Percentiles rank a stretch among this genome's conserved stretches.
Evolutionary conservation across 2,329 filamentous ascomycete genomes (phyloP).

Genomic region (Xylariaceae sp.): DNA sequence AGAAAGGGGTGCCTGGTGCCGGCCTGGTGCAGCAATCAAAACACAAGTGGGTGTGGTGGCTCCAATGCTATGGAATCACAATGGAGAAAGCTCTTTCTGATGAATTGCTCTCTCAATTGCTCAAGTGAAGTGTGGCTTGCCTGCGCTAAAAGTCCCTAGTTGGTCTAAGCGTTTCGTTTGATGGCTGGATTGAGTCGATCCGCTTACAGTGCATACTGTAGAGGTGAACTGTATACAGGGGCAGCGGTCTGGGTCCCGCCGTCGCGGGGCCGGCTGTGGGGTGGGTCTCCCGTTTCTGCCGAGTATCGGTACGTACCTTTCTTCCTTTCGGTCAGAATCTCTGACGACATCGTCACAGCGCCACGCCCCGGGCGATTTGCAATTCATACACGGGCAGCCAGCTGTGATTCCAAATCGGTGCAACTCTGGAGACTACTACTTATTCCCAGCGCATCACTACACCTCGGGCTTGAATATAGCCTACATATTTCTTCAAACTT

Average conservation of each 20-base stretch:
- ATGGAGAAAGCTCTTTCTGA: too few species aligned
- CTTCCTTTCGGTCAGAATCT: slow-evolving; percentile 2
- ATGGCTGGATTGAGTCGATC: slow-evolving; percentile 10
- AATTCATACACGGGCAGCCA: slow-evolving; percentile 1
- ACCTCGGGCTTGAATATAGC: too few species aligned
- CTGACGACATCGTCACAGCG: slow-evolving; percentile 2
- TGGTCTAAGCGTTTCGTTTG: slow-evolving; percentile 1
- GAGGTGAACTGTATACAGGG: not conserved
- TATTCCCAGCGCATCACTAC: too few species aligned
- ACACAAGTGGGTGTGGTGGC: too few species aligned
- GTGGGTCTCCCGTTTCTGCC: not conserved
- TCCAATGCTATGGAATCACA: too few species aligned
- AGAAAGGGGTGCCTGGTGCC: too few species aligned
- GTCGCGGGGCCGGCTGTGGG: not conserved
- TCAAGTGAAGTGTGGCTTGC: slow-evolving; percentile 3
- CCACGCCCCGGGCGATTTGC: not conserved
- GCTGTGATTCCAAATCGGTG: slow-evolving; percentile 1
- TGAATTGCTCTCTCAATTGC: too few species aligned
- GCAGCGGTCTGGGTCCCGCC: not conserved
- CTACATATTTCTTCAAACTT: too few species aligned
- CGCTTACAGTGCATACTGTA: slow-evolving; percentile 1
- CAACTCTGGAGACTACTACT: too few species aligned
- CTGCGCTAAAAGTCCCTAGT: not conserved
- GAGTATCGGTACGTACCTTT: too few species aligned
- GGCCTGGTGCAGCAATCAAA: too few species aligned